Percentiles rank a stretch among this genome's conserved stretches.
Conservation (phyloP, 192 early-diverging fungal species). For the Linnemannia zychae region DNA sequence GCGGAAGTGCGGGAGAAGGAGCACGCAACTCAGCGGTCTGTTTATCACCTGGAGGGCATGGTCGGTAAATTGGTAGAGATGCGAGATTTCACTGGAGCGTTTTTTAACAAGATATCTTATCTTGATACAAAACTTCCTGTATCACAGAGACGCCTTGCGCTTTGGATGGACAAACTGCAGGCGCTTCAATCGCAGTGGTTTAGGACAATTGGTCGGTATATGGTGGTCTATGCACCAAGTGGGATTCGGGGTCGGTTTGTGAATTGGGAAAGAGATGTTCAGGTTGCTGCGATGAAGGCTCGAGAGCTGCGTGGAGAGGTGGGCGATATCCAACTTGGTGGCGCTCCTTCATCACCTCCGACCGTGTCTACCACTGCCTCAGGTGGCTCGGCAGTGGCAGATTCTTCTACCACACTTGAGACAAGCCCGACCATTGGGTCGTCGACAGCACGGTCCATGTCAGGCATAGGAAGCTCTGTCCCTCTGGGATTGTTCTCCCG, state of each 20-base stretch:
- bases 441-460: conserved; percentile 6
- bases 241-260: conserved; percentile 34
- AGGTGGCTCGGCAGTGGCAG: not conserved
- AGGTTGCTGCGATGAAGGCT: conserved; percentile 30
- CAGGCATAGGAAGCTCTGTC: not conserved
- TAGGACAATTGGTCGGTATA: conserved; percentile 41
- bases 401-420: not conserved
- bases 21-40: conserved; percentile 45
- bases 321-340: conserved; percentile 14
- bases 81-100: conserved; percentile 51
- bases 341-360: not conserved
- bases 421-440: not conserved
- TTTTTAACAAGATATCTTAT: conserved; percentile 54
- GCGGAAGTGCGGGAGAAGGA: conserved; percentile 40
- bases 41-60: conserved; percentile 52
- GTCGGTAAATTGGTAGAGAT: conserved; percentile 49
- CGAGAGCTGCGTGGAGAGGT: conserved; percentile 40
- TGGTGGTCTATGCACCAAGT: conserved; percentile 38
- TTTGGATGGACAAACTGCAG: conserved; percentile 54
- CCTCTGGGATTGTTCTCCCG: not conserved
- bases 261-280: conserved; percentile 42
- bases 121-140: conserved; percentile 53
- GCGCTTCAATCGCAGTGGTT: conserved; percentile 50
- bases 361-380: not conserved
- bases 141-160: conserved; percentile 33